phyloP scores from a whole-genome alignment of 257 asterid species.

The Plantago major region DNA sequence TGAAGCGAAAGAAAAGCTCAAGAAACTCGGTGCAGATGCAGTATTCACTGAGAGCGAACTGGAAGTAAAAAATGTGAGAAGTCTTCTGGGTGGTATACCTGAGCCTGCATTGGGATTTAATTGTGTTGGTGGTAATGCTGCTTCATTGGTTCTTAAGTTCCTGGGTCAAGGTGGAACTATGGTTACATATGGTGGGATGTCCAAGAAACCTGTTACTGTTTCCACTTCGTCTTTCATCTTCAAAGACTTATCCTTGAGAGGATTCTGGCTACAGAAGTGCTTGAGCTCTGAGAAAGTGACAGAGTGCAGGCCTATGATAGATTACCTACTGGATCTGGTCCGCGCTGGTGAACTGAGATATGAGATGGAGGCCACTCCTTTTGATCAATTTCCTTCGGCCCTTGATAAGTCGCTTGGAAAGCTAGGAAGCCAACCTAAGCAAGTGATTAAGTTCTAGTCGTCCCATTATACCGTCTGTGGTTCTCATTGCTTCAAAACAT shows the following conservation, averaged over 20 bases:
- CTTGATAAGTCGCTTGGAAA: constrained; percentile 87
- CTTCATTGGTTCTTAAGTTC: constrained; percentile 80
- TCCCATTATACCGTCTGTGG: background rate
- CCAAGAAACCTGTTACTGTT: constrained; percentile 83
- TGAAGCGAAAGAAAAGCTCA: constrained; percentile 74
- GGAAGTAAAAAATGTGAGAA: constrained; percentile 67
- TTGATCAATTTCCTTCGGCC: constrained; percentile 55
- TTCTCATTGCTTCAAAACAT: background rate
- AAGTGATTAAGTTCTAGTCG: constrained; percentile 63
- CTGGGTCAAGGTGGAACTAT: constrained; percentile 90
- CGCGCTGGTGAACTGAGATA: constrained; percentile 69
- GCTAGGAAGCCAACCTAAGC: constrained; percentile 88
- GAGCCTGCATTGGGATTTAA: constrained; percentile 88
- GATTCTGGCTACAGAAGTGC: constrained; percentile 96
- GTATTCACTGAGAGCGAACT: constrained; percentile 84
- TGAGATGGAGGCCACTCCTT: constrained; percentile 79
- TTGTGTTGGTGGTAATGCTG: constrained; percentile 96
- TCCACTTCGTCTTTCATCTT: constrained; percentile 82
- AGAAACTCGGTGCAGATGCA: constrained; percentile 77
- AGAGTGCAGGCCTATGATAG: constrained; percentile 69
- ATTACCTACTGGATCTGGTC: constrained; percentile 62
- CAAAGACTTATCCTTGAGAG: constrained; percentile 78
- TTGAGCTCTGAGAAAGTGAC: constrained; percentile 54
- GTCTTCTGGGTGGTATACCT: constrained; percentile 69
- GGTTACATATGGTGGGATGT: constrained; percentile 99